Evolutionary conservation across 192 early-diverging fungal genomes (phyloP), one percentile per base, ranked within the genome.

Genomic region (Podila epigama): DNA sequence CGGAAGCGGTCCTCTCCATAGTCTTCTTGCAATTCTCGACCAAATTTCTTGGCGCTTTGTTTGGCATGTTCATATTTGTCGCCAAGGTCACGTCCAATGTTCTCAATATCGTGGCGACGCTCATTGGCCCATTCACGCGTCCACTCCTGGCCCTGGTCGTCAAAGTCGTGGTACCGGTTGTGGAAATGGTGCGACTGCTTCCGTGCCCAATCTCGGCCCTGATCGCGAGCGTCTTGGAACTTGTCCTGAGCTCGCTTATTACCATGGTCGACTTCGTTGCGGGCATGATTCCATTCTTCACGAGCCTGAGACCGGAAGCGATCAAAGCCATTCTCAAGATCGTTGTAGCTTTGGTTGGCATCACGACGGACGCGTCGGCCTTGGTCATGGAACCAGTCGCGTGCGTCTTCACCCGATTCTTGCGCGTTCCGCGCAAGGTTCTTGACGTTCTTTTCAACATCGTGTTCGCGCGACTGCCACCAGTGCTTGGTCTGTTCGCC

Each of bases 251-350:
- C 29, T 16, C 25, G 22, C 15, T 25, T 18, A 15, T 25, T 28
- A 27, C 52, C 20, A 28, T 15, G 16, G 25, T 32, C 52, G 4
- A 41, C 42, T 11, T 77, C 56, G 3, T 75, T 63, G 5, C 63
- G 63, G 4, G 63, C 51, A 34, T 40, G 44, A 13, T 66, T 60
- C 73, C 73, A 68, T 3, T 37, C 56, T 27, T 60, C 55, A 25
- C 57, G 66, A 22, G 73, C 66, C 48, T 60, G 58, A 37, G 22
- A 34, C 40, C 60, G 57, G 55, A 68, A 64, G 2, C 55, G 27
- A 20, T 68, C 73, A 58, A 63, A 63, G 2, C 66, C 73, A n/a
- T 51, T 65, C 56, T 68, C 61, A 31, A 68, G 20, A 31, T 77
- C 73, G 22, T 64, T 48, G n/a, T 56, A 50, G 36, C 51, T 51